These are phyloP conservation scores for Oldenlandia corymbosa DNA, from an alignment of 257 asterid genomes.

Conservation along the genomic window DNA sequence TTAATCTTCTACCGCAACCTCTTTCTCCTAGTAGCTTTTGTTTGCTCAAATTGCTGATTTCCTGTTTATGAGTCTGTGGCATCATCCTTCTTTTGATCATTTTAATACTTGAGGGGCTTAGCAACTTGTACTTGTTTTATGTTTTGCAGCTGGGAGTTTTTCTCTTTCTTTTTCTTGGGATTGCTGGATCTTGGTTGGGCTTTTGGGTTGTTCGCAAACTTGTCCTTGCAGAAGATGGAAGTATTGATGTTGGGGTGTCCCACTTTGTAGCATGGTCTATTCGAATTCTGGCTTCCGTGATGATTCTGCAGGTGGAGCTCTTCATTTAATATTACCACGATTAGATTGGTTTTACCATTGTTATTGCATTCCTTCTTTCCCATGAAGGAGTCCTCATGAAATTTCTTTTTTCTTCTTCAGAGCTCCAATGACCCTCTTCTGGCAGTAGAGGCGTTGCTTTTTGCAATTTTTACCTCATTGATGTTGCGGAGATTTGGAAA, in stretches of 20 bases:
- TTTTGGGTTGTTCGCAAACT: slow-evolving; percentile 87
- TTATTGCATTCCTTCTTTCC: no score
- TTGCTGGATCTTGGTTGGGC: slow-evolving; percentile 91
- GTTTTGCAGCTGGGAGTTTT: slow-evolving; percentile 58
- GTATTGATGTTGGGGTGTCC: slow-evolving; percentile 64
- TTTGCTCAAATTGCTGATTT: not conserved
- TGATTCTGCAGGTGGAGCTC: slow-evolving; percentile 75
- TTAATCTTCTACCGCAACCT: no score
- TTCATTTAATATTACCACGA: not conserved
- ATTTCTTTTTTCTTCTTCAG: slow-evolving; percentile 35
- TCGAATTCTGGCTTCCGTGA: slow-evolving; percentile 55
- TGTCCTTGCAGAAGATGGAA: slow-evolving; percentile 74
- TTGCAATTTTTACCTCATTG: slow-evolving; percentile 49
- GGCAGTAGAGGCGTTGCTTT: slow-evolving; percentile 59
- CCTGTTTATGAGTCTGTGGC: not conserved
- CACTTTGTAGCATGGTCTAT: slow-evolving; percentile 72
- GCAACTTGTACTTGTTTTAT: slow-evolving; percentile 20
- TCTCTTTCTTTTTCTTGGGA: slow-evolving; percentile 55
- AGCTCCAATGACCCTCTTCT: slow-evolving; percentile 69
- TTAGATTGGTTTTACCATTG: not conserved
- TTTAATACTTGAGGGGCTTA: slow-evolving; percentile 4
- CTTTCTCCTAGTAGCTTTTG: not conserved
- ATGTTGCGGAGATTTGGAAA: slow-evolving; percentile 33
- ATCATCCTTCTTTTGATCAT: slow-evolving; percentile 17
- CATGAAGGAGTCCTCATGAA: not conserved